Evolutionary conservation across 2,329 filamentous ascomycete species (phyloP), one percentile per base, ranked within the genome.

Genomic region (Nectriaceae sp.): DNA sequence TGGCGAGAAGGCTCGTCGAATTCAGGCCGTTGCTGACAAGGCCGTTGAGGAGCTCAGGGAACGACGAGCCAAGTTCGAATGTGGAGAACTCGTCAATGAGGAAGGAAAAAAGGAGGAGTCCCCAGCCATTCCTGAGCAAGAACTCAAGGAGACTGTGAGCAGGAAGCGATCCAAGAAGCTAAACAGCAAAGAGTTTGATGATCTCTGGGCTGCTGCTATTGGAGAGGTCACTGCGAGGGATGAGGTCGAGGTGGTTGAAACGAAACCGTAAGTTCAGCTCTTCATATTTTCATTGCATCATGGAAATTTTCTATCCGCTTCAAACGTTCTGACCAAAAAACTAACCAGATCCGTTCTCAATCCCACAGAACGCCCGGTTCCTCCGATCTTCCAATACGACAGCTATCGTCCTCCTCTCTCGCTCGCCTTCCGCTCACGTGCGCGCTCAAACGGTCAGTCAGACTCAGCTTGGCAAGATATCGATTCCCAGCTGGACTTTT

Each of bases 391-490:
- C 65, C 77, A 76, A 68, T 69, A 71, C 74, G 77, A 77, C 75
- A 75, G 70, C 83, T 97, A 79, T 83, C 84, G 73, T 93, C 88
- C 75, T 88, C 82, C 78, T 95, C 90, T 78, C 88, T 96, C 86
- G 88, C 92, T 81, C 83, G 88, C 72, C 80, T 97, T 87, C 83
- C 92, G 75, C 78, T 97, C 87, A 68, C 75, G 76, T 97, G 90
- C 74, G 83, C 88, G 72, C 63, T 90, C 86, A 83, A 83, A 70
- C 80, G 89, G 76, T 89, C 85, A 72, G 71, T 92, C 83, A 78
- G 87, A 75, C 83, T 87, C 80, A 82, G 87, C 70, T 64, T 94
- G 88, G 89, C 86, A 82, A 80, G 86, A 87, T 80, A 94, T 94
- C 80, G 89, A 86, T 75, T 90, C 84, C 74, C 86, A 76, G 84